Conservation (phyloP, 306 rosid genomes). For the Corylus americana region DNA sequence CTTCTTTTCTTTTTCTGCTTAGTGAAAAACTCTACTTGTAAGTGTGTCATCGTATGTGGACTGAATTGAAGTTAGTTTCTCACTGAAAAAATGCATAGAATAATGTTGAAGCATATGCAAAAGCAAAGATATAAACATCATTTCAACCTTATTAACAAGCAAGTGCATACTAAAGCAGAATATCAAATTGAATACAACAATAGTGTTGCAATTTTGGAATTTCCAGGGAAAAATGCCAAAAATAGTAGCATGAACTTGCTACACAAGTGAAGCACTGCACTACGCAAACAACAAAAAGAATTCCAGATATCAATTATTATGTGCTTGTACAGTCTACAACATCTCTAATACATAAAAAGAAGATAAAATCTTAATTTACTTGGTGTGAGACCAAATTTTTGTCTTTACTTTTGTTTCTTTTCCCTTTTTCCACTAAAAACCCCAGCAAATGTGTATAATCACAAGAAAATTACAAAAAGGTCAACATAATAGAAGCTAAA, state of each 20-base stretch:
- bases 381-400: background rate
- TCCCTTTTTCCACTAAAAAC: background rate
- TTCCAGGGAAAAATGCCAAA: background rate
- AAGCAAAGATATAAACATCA: background rate
- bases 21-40: background rate
- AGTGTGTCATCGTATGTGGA: background rate
- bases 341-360: background rate
- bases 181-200: background rate
- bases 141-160: background rate
- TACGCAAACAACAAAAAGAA: background rate
- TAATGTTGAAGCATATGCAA: background rate
- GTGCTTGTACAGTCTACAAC: background rate
- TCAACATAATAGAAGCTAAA: background rate
- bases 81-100: background rate
- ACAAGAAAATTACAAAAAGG: background rate
- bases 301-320: background rate
- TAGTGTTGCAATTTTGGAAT: background rate
- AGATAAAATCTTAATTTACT: background rate
- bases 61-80: background rate
- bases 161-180: background rate
- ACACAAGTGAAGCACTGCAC: background rate
- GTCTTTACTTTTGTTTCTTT: background rate
- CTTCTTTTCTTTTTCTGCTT: background rate
- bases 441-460: background rate
- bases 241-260: background rate